Evolutionary conservation across 1,139 yeast genomes (phyloP).

Genomic region (Arxiozyma slooffiae): DNA sequence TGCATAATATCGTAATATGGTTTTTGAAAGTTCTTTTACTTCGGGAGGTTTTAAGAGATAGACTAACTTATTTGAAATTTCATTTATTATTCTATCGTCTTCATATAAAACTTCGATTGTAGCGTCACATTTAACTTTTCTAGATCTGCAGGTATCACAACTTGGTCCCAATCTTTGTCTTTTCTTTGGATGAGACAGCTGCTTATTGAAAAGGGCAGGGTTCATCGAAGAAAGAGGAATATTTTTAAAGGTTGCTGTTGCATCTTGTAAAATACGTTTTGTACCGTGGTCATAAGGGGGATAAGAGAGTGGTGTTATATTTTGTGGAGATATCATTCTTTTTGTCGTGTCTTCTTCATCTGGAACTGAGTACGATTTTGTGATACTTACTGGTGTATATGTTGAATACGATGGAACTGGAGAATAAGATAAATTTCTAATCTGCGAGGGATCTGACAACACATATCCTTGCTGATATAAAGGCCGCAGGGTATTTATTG

Average conservation of each 20-base stretch:
- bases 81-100: constrained; percentile 14
- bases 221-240: background rate
- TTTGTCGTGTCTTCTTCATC: background rate
- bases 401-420: background rate
- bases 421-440: background rate
- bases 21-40: constrained; percentile 7
- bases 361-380: background rate
- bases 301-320: background rate
- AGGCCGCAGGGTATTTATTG: background rate
- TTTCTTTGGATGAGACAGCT: constrained; percentile 18
- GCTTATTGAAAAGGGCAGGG: background rate
- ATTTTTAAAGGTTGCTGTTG: background rate
- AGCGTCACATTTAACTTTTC: constrained; percentile 70
- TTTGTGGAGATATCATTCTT: background rate
- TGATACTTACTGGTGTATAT: background rate
- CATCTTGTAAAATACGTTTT: background rate
- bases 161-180: constrained; percentile 67
- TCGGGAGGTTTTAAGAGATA: constrained; percentile 14
- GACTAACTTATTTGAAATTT: constrained; percentile 14
- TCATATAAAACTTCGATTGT: constrained; percentile 36
- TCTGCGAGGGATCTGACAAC: background rate
- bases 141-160: constrained; percentile 61
- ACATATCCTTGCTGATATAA: background rate
- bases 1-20: constrained; percentile 8
- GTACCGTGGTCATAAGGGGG: background rate